Base-by-base conservation (phyloP, 148 eudicot genomes). In the Diospyros lotus region DNA sequence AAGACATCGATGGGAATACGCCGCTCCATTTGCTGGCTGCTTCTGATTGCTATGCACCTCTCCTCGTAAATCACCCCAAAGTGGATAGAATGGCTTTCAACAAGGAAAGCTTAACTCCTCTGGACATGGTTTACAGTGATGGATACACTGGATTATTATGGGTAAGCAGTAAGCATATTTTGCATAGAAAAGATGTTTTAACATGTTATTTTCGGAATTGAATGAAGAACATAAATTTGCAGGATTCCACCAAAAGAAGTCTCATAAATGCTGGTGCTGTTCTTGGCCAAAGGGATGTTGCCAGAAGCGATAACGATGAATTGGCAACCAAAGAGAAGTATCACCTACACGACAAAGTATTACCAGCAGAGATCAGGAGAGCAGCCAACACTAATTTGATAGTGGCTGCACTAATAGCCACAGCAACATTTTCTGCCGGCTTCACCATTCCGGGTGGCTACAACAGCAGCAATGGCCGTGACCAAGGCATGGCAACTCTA, bases 21-120 rank as follows among this genome's bases (percentile, higher is more conserved):
- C 62, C 62, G 15, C 62, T 58, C 15, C 62, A 58, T 58, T 4
- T 58, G 28, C 62, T 58, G 15, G 62, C 62, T 58, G 9, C 62
- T 58, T 7, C 63, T 6, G 58, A 38, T 9, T 50, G 2, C 8
- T 44, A 44, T 38, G 50, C 13, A 9, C 40, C 17, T 0, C 28
- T 4, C 3, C 73, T 66, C 17, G 42, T 79, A 9, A 1, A 2
- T 1, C 73, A 73, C 46, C 68, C 6, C 1, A 60, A 18, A 14
- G 67, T 69, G 17, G 58, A 73, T 3, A 55, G 2, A 17, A 40
- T 43, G 17, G 68, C 73, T 7, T 68, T 74, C 40, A 79, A 79
- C 74, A 74, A 74, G 7, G 44, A 54, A 51, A 62, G 62, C 43
- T 52, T 17, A 12, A 74, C 77, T 43, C 82, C 82, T 13, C 54